Percentiles rank a stretch among this genome's conserved stretches.
Conservation (phyloP, 345 rosid species). For the Bruguiera sexangula region DNA sequence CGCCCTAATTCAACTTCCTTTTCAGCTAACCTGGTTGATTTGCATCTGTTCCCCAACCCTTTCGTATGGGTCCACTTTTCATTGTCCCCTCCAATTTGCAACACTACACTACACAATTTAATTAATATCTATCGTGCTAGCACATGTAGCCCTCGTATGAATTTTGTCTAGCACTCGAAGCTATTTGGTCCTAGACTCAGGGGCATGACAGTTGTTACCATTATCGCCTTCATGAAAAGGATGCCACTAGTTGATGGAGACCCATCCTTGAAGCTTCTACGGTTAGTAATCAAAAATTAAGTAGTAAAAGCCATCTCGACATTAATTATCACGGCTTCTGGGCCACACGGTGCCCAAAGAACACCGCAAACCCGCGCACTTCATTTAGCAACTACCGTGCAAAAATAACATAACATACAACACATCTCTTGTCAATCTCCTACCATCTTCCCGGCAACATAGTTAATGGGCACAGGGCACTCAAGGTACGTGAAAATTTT, state of each 20-base stretch:
- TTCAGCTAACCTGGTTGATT: slow-evolving; percentile 37
- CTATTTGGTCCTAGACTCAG: slow-evolving; percentile 37
- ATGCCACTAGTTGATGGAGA: slow-evolving; percentile 46
- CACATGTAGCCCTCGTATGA: neutral
- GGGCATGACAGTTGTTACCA: slow-evolving; percentile 53
- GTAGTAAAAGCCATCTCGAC: too few species aligned
- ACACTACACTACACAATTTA: neutral
- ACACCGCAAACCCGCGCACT: too few species aligned
- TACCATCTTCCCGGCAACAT: too few species aligned
- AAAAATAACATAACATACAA: too few species aligned
- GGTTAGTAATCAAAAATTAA: neutral
- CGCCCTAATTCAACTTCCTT: slow-evolving; percentile 20
- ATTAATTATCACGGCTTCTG: too few species aligned
- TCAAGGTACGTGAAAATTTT: too few species aligned
- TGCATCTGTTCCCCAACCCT: slow-evolving; percentile 37
- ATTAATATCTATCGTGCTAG: neutral
- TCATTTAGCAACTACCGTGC: too few species aligned
- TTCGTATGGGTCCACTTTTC: slow-evolving; percentile 37
- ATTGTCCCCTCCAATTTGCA: slow-evolving; percentile 1
- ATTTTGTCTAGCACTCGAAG: slow-evolving; percentile 9
- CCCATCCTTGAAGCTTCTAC: slow-evolving; percentile 21
- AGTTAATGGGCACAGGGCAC: too few species aligned
- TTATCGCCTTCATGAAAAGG: slow-evolving; percentile 44
- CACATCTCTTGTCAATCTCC: too few species aligned
- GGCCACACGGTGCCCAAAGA: too few species aligned